Conservation (phyloP, 306 rosid genomes). For the Prunus mira region DNA sequence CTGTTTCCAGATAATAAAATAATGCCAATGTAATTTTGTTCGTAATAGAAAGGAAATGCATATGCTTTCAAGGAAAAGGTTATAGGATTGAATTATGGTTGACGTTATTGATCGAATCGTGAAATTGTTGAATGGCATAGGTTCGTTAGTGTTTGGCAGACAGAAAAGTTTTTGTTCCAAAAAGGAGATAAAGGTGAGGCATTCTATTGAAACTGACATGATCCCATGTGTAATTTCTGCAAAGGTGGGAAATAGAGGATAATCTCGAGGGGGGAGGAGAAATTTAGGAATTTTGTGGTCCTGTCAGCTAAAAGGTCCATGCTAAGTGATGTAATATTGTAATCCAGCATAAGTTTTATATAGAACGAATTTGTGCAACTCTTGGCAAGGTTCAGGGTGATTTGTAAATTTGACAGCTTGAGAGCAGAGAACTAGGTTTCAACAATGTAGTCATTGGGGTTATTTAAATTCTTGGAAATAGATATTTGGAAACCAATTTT, state of each 20-base stretch:
- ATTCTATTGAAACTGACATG: not conserved
- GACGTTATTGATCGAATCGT: not conserved
- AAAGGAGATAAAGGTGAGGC: not conserved
- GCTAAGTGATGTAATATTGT: not conserved
- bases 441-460: not conserved
- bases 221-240: not conserved
- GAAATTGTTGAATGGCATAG: not conserved
- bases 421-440: not conserved
- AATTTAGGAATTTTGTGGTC: not conserved
- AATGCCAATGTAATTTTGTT: not conserved
- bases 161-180: not conserved
- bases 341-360: not conserved
- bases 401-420: not conserved
- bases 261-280: not conserved
- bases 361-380: not conserved
- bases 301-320: not conserved
- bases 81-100: not conserved
- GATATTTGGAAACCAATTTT: not conserved
- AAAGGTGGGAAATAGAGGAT: conserved; percentile 4
- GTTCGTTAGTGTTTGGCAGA: not conserved
- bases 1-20: not conserved
- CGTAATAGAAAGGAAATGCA: not conserved
- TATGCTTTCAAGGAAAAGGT: not conserved
- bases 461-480: not conserved
- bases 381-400: not conserved